Evolutionary conservation across 345 rosid species (phyloP), one percentile per base, ranked within the genome.

Genomic region (Ceriops zippeliana): DNA sequence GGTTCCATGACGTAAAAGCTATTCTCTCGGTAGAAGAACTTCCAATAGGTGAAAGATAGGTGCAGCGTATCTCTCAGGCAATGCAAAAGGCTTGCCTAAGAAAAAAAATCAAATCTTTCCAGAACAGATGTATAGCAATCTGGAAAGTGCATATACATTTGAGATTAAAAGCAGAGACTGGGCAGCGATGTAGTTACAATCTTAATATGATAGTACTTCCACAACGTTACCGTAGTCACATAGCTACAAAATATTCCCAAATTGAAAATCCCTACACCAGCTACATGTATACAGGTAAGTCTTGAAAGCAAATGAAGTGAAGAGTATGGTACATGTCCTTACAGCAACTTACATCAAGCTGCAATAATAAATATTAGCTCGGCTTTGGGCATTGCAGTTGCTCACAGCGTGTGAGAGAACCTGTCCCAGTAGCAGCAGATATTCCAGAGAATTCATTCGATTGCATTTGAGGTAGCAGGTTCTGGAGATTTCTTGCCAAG

Each of bases 401-500:
- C 70, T 63, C 71, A 67, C 52, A 31, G 34, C 34, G 1, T 51
- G 27, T 51, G 27, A 66, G 52, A 20, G 49, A 62, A 52, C 34
- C 27, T 32, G 27, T 46, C 8, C 15, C 46, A 21, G 72, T 52
- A 28, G 70, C 74, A 20, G 69, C 74, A 20, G 69, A 79, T 57
- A 64, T 52, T 56, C 82, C 76, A 20, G 61, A 74, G 69, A 69
- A 70, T 70, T 79, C 78, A 75, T 57, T 76, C 79, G 78, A 38
- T 37, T 66, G 20, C 76, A 52, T 51, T 72, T 21, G 46, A 70
- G 1, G 75, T 67, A 16, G 66, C 49, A 16, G 69, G 64, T 65
- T 86, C 91, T 6, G 75, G 71, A 77, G 83, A 75, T 69, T 73
- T 82, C 82, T 78, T 83, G 78, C 70, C 21, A 19, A 65, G 61